phyloP scores from a whole-genome alignment of 2,329 filamentous ascomycete species.

The Beauveria sp. region DNA sequence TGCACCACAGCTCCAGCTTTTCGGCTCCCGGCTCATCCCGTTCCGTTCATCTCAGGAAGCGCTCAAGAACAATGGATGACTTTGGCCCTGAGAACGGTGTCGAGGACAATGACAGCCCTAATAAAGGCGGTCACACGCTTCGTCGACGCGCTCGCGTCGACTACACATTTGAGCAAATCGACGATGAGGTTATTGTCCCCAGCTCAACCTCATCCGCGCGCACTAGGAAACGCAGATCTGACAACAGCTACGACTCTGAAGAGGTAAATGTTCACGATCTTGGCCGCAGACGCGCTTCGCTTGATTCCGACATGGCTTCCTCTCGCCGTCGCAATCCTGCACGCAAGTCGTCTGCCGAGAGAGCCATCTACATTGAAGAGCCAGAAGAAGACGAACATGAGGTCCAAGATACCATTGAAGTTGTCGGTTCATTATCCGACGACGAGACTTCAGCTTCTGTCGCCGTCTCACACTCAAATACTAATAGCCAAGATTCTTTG shows the following conservation, averaged over 20 bases:
- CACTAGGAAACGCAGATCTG: slow-evolving; percentile 29
- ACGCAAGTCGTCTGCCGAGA: slow-evolving; percentile 27
- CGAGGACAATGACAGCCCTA: slow-evolving; percentile 42
- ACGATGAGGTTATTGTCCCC: slow-evolving; percentile 36
- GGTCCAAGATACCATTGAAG: slow-evolving; percentile 8
- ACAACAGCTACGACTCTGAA: slow-evolving; percentile 27
- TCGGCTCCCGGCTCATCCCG: slow-evolving; percentile 26
- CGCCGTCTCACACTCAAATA: not conserved
- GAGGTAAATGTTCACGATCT: slow-evolving; percentile 21
- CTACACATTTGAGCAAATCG: slow-evolving; percentile 47
- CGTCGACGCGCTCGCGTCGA: slow-evolving; percentile 49
- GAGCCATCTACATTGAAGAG: slow-evolving; percentile 25
- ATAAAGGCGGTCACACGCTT: slow-evolving; percentile 52
- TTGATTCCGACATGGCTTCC: slow-evolving; percentile 27
- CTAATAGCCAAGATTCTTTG: not conserved
- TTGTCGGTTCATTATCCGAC: not conserved
- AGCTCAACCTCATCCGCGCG: slow-evolving; percentile 27
- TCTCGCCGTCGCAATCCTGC: slow-evolving; percentile 32
- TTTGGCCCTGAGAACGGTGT: slow-evolving; percentile 24
- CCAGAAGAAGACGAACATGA: slow-evolving; percentile 21
- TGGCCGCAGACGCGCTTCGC: slow-evolving; percentile 30
- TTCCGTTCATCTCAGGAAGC: slow-evolving; percentile 29
- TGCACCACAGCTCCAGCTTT: slow-evolving; percentile 30
- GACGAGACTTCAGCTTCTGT: slow-evolving; percentile 1
- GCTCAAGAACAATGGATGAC: slow-evolving; percentile 37